Base-by-base conservation (phyloP, 192 early-diverging fungal genomes). In the Podila epicladia region DNA sequence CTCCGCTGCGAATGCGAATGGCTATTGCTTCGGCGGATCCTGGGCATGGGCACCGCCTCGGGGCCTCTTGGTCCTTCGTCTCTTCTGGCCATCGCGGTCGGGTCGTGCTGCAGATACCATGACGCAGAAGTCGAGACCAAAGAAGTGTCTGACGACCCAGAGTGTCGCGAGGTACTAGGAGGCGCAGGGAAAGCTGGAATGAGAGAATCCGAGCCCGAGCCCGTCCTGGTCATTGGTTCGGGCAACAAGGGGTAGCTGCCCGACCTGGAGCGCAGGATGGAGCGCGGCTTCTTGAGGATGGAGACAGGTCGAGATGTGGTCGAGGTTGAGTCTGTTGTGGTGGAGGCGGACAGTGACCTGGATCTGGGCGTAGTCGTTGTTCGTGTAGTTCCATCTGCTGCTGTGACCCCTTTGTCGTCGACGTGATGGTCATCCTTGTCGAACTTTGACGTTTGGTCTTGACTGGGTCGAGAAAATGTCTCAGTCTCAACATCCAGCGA, bases 241-340 rank as follows among this genome's bases (percentile, higher is more conserved):
- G 66, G 50, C 12, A 49, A 11, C 12, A 49, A 11, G 13, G 59
- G 50, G 1, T 73, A 66, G 33, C 77, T 69, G 28, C 57, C 57
- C 1, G 77, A 69, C 26, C 67, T 65, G 8, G 71, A 60, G 11
- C 77, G 70, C 17, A 80, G 45, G 29, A 69, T 80, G 1, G 77
- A 80, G 45, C 68, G 72, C 28, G 77, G 77, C 32, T 69, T 64
- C 59, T 79, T 80, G 12, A 73, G 58, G 35, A 80, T 73, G 22
- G 77, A 69, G 0, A 73, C 71, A 12, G 77, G 71, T 51, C 22
- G 65, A 29, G 31, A 28, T 9, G 59, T 9, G n/a, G 62, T 72
- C 19, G 59, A 15, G n/a, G 62, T 72, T 4, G 69, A 66, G 13
- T 59, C 49, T 8, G 59, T 31, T 33, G 51, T 24, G 15, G 61